phyloP scores from a whole-genome alignment of 805 yeast genomes.

The Starmerella apicola region DNA sequence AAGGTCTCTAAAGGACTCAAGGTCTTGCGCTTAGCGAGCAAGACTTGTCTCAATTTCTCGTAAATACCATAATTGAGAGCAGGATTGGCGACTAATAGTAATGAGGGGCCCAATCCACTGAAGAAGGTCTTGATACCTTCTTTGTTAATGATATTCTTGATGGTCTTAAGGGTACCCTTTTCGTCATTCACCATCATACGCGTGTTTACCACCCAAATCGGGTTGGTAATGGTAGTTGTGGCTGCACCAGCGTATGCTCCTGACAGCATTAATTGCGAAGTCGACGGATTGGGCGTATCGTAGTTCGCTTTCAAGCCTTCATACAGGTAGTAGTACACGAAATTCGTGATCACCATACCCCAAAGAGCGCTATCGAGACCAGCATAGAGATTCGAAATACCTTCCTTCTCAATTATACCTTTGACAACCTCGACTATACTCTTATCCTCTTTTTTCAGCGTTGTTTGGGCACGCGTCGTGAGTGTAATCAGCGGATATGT shows the following conservation, averaged over 20 bases:
- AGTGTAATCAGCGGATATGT: constrained; percentile 84
- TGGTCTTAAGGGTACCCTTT: constrained; percentile 41
- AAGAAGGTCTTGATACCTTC: constrained; percentile 67
- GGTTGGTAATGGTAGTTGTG: constrained; percentile 72
- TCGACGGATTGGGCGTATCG: constrained; percentile 30
- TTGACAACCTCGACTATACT: constrained; percentile 32
- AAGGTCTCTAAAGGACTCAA: constrained; percentile 64
- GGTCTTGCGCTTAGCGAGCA: constrained; percentile 45
- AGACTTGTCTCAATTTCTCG: constrained; percentile 66
- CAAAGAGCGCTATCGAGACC: constrained; percentile 80
- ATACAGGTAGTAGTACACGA: constrained; percentile 82
- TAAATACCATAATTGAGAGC: constrained; percentile 83
- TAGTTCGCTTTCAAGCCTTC: constrained; percentile 42
- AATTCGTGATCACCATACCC: constrained; percentile 78
- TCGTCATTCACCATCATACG: constrained; percentile 54
- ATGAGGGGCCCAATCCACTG: constrained; percentile 79
- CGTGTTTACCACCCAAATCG: constrained; percentile 93
- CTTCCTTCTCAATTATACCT: constrained; percentile 44
- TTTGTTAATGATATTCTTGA: constrained; percentile 48
- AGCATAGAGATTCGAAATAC: constrained; percentile 58
- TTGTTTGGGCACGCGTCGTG: constrained; percentile 82
- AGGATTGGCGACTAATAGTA: constrained; percentile 76
- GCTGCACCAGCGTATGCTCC: constrained; percentile 83
- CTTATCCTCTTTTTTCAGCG: constrained; percentile 21
- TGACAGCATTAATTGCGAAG: constrained; percentile 56